Percentiles rank a stretch among this genome's conserved stretches.
Conservation (phyloP, 257 asterid species). For the Phtheirospermum japonicum region DNA sequence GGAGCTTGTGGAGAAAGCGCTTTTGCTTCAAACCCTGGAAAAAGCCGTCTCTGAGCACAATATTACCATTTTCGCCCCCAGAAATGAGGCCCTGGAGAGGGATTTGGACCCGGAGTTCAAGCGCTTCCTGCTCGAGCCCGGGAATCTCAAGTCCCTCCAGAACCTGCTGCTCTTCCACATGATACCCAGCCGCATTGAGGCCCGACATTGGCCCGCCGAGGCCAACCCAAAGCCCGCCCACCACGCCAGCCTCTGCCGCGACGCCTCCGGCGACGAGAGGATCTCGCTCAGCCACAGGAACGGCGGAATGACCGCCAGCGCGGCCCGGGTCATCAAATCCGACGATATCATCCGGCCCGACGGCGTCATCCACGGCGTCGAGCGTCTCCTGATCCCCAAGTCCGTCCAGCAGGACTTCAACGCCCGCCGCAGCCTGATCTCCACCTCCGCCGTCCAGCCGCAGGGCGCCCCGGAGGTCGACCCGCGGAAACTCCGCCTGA, state of each 20-base stretch:
- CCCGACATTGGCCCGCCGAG: constrained; percentile 39
- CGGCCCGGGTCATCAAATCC: constrained; percentile 43
- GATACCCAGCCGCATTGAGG: constrained; percentile 73
- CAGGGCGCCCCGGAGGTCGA: constrained; percentile 89
- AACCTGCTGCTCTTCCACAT: constrained; percentile 72
- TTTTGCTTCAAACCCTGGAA: constrained; percentile 73
- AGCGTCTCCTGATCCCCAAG: constrained; percentile 66
- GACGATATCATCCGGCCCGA: constrained; percentile 77
- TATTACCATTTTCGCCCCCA: constrained; percentile 90
- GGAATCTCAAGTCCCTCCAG: constrained; percentile 77
- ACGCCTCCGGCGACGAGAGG: constrained; percentile 55
- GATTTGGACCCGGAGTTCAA: constrained; percentile 92
- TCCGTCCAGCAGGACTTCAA: constrained; percentile 86
- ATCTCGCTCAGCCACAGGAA: constrained; percentile 32
- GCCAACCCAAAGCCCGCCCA: neutral
- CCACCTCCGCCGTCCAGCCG: constrained; percentile 80
- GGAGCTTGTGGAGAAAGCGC: constrained; percentile 89
- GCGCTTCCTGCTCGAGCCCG: constrained; percentile 73
- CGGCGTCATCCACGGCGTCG: constrained; percentile 95
- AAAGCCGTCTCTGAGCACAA: constrained; percentile 73
- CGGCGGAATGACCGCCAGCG: constrained; percentile 46
- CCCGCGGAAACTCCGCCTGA: constrained; percentile 70
- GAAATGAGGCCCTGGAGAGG: constrained; percentile 73
- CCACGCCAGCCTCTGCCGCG: constrained; percentile 53
- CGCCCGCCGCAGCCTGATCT: constrained; percentile 54